Evolutionary conservation across 148 eudicot species (phyloP).

Genomic region (Linanthus parryae): DNA sequence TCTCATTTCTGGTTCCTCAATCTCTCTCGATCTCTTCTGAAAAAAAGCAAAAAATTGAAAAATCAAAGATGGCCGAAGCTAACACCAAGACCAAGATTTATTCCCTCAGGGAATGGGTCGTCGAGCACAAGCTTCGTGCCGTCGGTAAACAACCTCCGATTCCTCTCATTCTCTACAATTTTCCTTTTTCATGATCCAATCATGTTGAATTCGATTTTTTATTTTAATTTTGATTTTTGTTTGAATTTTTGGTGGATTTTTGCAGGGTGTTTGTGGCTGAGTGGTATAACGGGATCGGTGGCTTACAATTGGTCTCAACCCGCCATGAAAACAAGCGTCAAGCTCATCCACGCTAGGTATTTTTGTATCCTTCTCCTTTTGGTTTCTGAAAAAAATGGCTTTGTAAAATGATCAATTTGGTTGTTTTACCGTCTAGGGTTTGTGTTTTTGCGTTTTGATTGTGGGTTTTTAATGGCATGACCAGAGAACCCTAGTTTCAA

Average conservation of each 20-base stretch:
- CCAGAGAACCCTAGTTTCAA: too few relatives aligned
- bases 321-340: conserved; percentile 80
- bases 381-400: too few relatives aligned
- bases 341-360: conserved; percentile 79
- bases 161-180: neutral
- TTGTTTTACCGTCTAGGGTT: too few relatives aligned
- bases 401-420: too few relatives aligned
- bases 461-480: too few relatives aligned
- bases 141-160: conserved; percentile 32
- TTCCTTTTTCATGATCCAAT: too few relatives aligned
- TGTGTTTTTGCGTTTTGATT: too few relatives aligned
- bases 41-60: too few relatives aligned
- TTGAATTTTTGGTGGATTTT: neutral
- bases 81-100: conserved; percentile 27
- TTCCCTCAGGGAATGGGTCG: conserved; percentile 45
- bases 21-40: neutral
- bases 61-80: conserved; percentile 42
- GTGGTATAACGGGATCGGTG: conserved; percentile 63
- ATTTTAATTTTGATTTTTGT: neutral
- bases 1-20: neutral
- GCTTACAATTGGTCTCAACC: conserved; percentile 93
- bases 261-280: conserved; percentile 61
- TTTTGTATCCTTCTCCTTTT: neutral
- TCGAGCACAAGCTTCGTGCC: conserved; percentile 59
- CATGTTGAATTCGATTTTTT: too few relatives aligned